These are phyloP conservation scores for Adiantum capillusveneris DNA, from an alignment of 75 land plant species.

Conservation along the genomic window DNA sequence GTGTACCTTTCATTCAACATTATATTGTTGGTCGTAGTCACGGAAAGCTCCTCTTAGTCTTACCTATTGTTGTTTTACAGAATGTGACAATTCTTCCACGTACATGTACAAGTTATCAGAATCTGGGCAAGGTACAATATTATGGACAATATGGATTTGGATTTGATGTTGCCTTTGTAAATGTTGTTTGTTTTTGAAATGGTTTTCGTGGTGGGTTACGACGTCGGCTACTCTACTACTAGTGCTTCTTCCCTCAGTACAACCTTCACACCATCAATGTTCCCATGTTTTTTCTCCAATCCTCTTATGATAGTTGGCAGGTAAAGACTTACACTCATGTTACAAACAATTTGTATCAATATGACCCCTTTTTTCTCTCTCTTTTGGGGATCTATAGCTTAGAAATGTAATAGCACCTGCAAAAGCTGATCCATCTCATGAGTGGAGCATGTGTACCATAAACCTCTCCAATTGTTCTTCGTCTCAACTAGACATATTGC, in stretches of 20 bases:
- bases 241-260: slow-evolving; percentile 30
- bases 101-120: background rate
- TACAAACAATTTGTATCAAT: background rate
- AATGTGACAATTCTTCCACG: background rate
- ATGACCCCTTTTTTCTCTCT: background rate
- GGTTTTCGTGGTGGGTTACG: background rate
- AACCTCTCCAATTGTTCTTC: slow-evolving; percentile 11
- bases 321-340: slow-evolving; percentile 5
- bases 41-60: background rate
- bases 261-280: slow-evolving; percentile 13
- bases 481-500: slow-evolving; percentile 9
- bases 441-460: slow-evolving; percentile 17
- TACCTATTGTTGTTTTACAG: background rate
- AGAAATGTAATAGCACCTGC: background rate
- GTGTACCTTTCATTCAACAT: no score
- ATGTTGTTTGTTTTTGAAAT: background rate
- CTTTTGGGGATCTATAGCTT: background rate
- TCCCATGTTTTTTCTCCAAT: slow-evolving; percentile 20
- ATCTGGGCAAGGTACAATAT: background rate
- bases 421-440: slow-evolving; percentile 8
- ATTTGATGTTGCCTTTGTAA: background rate
- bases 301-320: slow-evolving; percentile 30
- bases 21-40: no score
- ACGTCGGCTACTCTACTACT: slow-evolving; percentile 4
- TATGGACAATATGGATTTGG: background rate